Conservation (phyloP, 2,329 filamentous ascomycete species). For the Aspergillus pseudonomiae region DNA sequence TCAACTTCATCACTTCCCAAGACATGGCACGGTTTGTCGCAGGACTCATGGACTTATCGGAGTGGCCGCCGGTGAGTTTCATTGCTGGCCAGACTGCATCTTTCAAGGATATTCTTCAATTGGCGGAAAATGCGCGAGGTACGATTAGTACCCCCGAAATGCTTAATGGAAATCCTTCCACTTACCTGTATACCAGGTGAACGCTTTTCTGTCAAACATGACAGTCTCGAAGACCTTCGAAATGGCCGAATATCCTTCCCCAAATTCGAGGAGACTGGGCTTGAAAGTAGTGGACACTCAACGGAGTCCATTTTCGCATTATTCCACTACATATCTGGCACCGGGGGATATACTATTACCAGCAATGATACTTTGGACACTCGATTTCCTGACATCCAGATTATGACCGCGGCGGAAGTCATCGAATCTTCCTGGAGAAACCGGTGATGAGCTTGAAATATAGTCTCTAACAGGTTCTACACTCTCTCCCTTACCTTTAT, state of each 20-base stretch:
- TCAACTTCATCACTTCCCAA: constrained; percentile 7
- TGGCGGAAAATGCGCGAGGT: not conserved
- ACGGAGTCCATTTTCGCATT: constrained; percentile 5
- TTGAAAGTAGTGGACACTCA: not conserved
- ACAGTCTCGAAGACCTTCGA: not conserved
- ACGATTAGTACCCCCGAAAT: not conserved
- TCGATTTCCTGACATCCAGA: not conserved
- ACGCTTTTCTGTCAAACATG: not conserved
- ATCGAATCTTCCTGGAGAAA: constrained; percentile 2
- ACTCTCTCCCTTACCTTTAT: too few species aligned
- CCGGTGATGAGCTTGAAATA: not conserved
- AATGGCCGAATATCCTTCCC: constrained; percentile 8
- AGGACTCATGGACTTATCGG: constrained; percentile 6
- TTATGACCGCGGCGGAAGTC: constrained; percentile 5
- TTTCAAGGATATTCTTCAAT: not conserved
- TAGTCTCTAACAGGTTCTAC: too few species aligned
- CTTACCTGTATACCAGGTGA: not conserved
- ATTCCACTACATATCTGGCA: constrained; percentile 3
- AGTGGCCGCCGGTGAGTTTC: not conserved
- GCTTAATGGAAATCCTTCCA: not conserved
- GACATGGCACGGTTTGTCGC: constrained; percentile 8
- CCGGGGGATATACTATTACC: not conserved
- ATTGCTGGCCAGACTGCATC: constrained; percentile 1
- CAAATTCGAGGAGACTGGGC: constrained; percentile 4
- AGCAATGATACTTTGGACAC: not conserved